Percentiles rank a stretch among this genome's conserved stretches.
phyloP scores from a whole-genome alignment of 805 yeast species.

The Millerago galiae region DNA sequence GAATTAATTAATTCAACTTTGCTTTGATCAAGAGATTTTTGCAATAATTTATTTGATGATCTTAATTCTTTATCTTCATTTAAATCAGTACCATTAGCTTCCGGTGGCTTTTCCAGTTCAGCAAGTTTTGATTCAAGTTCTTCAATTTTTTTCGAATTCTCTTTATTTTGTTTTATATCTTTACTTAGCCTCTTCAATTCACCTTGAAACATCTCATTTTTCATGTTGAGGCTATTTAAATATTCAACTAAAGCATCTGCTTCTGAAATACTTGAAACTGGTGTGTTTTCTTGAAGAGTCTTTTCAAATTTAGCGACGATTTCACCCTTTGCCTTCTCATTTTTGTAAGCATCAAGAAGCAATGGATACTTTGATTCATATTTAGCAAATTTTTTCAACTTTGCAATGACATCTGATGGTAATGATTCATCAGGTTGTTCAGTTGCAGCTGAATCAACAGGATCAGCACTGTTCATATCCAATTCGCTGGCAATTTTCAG shows the following conservation, averaged over 20 bases:
- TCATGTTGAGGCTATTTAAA: slow-evolving; percentile 53
- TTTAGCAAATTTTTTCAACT: slow-evolving; percentile 68
- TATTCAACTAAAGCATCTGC: slow-evolving; percentile 65
- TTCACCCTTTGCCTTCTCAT: slow-evolving; percentile 63
- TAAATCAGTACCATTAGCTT: background rate
- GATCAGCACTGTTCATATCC: slow-evolving; percentile 2
- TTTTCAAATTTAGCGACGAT: slow-evolving; percentile 59
- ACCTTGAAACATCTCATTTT: slow-evolving; percentile 51
- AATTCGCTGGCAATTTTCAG: too few relatives aligned
- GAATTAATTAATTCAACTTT: background rate
- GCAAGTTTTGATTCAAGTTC: too few relatives aligned
- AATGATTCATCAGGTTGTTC: slow-evolving; percentile 21
- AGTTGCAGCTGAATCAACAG: slow-evolving; percentile 3
- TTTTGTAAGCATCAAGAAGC: slow-evolving; percentile 76
- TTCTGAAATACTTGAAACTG: slow-evolving; percentile 69
- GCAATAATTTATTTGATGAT: background rate
- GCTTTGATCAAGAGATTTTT: background rate
- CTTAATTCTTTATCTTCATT: background rate
- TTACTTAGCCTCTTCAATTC: slow-evolving; percentile 48
- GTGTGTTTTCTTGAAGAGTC: slow-evolving; percentile 72
- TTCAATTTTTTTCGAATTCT: slow-evolving; percentile 6
- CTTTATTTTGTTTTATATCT: slow-evolving; percentile 7
- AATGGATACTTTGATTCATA: slow-evolving; percentile 90
- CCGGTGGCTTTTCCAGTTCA: slow-evolving; percentile 9
- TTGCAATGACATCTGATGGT: slow-evolving; percentile 52